A percentile compares a stretch with the other conserved stretches of the same genome.
Conservation (phyloP, 2,329 filamentous ascomycete species). For the Coniella vitis region DNA sequence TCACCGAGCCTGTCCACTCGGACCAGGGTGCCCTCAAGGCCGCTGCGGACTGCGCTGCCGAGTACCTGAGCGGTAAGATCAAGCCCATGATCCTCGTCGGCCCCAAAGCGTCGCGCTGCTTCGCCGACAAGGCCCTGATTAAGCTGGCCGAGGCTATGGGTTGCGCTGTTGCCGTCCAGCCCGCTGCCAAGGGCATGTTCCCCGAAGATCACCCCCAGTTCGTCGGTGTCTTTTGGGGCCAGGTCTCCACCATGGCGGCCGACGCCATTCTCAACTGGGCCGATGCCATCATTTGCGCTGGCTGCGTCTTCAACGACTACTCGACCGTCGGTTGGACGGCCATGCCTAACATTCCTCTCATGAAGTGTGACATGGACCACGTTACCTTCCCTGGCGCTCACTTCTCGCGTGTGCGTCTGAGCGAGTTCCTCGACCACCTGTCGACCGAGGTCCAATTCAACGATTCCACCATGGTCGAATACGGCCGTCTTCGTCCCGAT, state of each 20-base stretch:
- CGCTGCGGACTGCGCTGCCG: conserved; percentile 19
- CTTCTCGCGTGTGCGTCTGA: conserved; percentile 22
- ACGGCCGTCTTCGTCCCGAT: conserved; percentile 21
- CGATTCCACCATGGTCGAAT: conserved; percentile 22
- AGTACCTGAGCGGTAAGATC: conserved; percentile 20
- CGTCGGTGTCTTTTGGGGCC: conserved; percentile 23
- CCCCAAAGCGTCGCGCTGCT: conserved; percentile 19
- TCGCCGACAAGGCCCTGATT: conserved; percentile 19
- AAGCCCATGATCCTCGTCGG: conserved; percentile 24
- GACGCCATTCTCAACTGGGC: conserved; percentile 23
- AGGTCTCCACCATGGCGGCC: conserved; percentile 21
- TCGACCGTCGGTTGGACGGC: conserved; percentile 24
- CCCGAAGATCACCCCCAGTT: conserved; percentile 23
- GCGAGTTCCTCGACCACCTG: conserved; percentile 21
- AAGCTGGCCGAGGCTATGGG: conserved; percentile 23
- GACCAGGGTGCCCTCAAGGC: conserved; percentile 20
- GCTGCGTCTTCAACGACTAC: conserved; percentile 23
- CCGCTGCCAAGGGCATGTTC: conserved; percentile 25
- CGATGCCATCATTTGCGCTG: conserved; percentile 23
- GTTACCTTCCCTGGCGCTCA: conserved; percentile 22
- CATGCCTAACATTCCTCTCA: conserved; percentile 22
- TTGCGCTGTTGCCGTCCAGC: conserved; percentile 23
- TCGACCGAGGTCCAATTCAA: conserved; percentile 19
- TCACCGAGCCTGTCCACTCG: conserved; percentile 18
- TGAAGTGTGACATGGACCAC: conserved; percentile 23